Percentiles rank a stretch among this genome's conserved stretches.
These are phyloP conservation scores for Rhodotorula sp. DNA, from an alignment of 1,284 basidiomycete species.

Conservation along the genomic window DNA sequence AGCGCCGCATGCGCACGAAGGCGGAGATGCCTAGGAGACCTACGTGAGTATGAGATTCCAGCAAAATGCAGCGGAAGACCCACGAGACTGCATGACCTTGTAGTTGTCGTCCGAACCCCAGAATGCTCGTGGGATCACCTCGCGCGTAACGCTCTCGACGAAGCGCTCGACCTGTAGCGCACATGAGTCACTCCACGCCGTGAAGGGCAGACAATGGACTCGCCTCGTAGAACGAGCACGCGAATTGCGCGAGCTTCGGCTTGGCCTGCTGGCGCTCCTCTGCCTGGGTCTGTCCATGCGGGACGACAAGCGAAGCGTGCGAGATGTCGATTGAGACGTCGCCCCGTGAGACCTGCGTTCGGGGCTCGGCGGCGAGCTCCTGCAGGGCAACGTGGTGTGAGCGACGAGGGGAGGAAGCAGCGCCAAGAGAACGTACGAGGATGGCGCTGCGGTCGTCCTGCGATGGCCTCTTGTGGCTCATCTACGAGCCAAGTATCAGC, in stretches of 20 bases:
- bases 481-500: not conserved
- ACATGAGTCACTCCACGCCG: not conserved
- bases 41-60: not conserved
- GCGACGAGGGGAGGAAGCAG: not conserved
- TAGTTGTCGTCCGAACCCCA: constrained; percentile 78
- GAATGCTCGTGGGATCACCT: constrained; percentile 71
- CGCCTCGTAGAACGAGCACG: constrained; percentile 66
- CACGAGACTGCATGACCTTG: constrained; percentile 63
- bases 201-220: not conserved
- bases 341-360: constrained; percentile 17
- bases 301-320: constrained; percentile 41
- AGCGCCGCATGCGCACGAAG: constrained; percentile 72
- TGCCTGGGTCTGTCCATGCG: constrained; percentile 58
- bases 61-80: constrained; percentile 44
- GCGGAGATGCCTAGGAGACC: constrained; percentile 63
- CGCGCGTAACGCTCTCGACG: constrained; percentile 63
- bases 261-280: constrained; percentile 58
- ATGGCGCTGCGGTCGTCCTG: constrained; percentile 12
- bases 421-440: not conserved
- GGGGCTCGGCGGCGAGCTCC: constrained; percentile 27
- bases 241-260: constrained; percentile 75
- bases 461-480: not conserved
- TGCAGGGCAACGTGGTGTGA: constrained; percentile 4
- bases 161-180: constrained; percentile 63
- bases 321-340: constrained; percentile 42